A percentile compares a stretch with the other conserved stretches of the same genome.
phyloP scores from a whole-genome alignment of 805 yeast species.

The Ogataea parapolymorpha region DNA sequence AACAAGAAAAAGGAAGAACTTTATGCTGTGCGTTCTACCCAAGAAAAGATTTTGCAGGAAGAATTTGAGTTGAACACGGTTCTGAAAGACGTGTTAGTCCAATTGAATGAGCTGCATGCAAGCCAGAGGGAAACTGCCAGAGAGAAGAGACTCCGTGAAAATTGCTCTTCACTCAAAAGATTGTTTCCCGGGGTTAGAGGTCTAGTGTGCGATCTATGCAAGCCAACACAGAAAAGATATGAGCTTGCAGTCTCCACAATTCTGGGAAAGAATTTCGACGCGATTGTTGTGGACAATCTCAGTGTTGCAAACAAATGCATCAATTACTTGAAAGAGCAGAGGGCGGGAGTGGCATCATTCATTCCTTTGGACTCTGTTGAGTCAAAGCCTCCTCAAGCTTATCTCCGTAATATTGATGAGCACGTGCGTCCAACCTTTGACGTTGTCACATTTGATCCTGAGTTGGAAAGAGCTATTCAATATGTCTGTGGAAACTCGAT shows the following conservation, averaged over 20 bases:
- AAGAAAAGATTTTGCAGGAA: constrained; percentile 38
- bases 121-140: constrained; percentile 70
- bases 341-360: constrained; percentile 81
- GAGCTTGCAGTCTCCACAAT: constrained; percentile 72
- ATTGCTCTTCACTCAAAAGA: constrained; percentile 63
- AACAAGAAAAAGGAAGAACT: constrained; percentile 26
- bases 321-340: constrained; percentile 74
- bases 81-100: constrained; percentile 55
- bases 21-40: constrained; percentile 31
- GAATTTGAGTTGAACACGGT: constrained; percentile 63
- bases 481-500: constrained; percentile 78
- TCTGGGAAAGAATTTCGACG: constrained; percentile 75
- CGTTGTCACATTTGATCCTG: constrained; percentile 64
- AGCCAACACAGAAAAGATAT: constrained; percentile 69
- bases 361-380: constrained; percentile 82
- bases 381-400: constrained; percentile 49
- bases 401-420: constrained; percentile 50
- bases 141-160: constrained; percentile 70
- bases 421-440: constrained; percentile 70
- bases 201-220: constrained; percentile 71
- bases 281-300: constrained; percentile 78
- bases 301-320: constrained; percentile 74
- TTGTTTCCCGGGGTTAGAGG: constrained; percentile 86
- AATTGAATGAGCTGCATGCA: constrained; percentile 71
- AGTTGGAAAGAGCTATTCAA: constrained; percentile 71